These are phyloP conservation scores for Saturnispora bothae DNA, from an alignment of 805 yeast genomes.

Conservation along the genomic window DNA sequence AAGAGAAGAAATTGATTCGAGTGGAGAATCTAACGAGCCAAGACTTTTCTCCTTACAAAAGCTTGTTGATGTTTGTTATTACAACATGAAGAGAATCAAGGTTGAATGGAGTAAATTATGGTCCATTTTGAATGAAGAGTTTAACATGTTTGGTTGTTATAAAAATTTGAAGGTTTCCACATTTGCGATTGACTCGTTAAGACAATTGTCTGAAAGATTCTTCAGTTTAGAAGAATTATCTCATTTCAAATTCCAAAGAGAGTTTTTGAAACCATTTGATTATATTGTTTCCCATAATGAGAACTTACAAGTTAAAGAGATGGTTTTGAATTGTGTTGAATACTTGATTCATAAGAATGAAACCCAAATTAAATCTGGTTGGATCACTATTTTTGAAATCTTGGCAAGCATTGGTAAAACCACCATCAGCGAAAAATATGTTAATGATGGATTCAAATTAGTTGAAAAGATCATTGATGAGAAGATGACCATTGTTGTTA, in stretches of 20 bases:
- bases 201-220: conserved; percentile 88
- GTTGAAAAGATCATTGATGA: conserved; percentile 52
- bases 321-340: conserved; percentile 82
- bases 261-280: conserved; percentile 84
- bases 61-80: conserved; percentile 94
- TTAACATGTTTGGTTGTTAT: conserved; percentile 77
- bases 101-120: conserved; percentile 95
- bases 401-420: conserved; percentile 59
- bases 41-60: conserved; percentile 88
- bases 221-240: conserved; percentile 88
- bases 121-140: conserved; percentile 86
- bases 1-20: conserved; percentile 80
- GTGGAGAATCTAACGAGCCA: conserved; percentile 73
- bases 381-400: conserved; percentile 81
- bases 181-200: conserved; percentile 87
- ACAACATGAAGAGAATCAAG: conserved; percentile 92
- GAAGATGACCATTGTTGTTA: conserved; percentile 50
- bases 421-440: conserved; percentile 46
- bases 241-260: conserved; percentile 91
- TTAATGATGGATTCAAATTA: conserved; percentile 52
- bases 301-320: conserved; percentile 64
- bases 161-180: conserved; percentile 65
- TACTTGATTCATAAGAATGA: conserved; percentile 77
- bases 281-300: conserved; percentile 61
- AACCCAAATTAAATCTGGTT: conserved; percentile 74